Evolutionary conservation across 257 asterid species (phyloP), one percentile per base, ranked within the genome.

Genomic region (Lycium ferocissimum): DNA sequence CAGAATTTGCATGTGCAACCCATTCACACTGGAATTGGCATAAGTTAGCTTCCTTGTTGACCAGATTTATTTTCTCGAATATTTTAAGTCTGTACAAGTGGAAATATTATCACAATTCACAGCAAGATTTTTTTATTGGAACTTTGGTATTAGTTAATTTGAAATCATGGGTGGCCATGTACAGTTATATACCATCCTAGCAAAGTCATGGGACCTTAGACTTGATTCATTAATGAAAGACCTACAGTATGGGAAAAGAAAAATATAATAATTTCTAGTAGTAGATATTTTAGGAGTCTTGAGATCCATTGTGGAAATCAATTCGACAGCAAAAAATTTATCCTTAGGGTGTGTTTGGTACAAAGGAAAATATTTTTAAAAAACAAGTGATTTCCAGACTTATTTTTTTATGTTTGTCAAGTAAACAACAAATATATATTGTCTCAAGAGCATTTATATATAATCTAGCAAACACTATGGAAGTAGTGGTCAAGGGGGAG

Each of bases 201-300:
- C 65, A 58, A 58, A 76, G 62, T 53, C 82, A 76, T 76, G 82
- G 82, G 82, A 51, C 14, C 82, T 51, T 76, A 13, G 82, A 76
- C 82, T 51, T 51, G 40, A 26, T 1, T 7, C 59, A 49, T 59
- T 51, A 76, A 76, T 0, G 62, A 45, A 76, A 51, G 33, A 38
- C 54, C 13, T 14, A 7, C 2, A 38, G 66, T 45, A 3, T 75
- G 20, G 1, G n/a, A 75, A 20, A 15, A 20, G n/a, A 73, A 22
- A 65, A 59, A 59, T 53, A 5, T 11, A 22, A 9, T 26, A 26
- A 26, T 26, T 26, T 26, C 33, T 26, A 26, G 33, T 26, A 26
- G 33, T 26, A 26, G 33, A 26, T 26, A 26, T 26, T 26, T 61
- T 40, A 40, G 45, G 45, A 3, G 4, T 40, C 3, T 40, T 40